A percentile compares a stretch with the other conserved stretches of the same genome.
These are phyloP conservation scores for Leccinum disarticulatum DNA, from an alignment of 768 basidiomycete species.

Conservation along the genomic window DNA sequence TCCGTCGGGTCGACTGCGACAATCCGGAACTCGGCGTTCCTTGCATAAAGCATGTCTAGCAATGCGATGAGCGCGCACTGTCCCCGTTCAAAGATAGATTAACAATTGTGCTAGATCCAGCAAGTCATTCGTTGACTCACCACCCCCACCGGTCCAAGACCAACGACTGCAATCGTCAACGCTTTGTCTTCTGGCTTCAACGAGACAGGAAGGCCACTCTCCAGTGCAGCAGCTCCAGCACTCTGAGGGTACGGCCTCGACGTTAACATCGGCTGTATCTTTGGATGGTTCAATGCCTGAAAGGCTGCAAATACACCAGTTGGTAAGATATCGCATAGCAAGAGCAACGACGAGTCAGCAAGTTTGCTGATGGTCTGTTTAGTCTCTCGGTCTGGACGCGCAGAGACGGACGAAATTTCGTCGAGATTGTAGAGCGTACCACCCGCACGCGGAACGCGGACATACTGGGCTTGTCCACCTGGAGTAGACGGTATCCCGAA, in stretches of 20 bases:
- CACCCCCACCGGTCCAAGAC: constrained; percentile 78
- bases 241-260: constrained; percentile 57
- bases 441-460: constrained; percentile 77
- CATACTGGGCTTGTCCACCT: constrained; percentile 79
- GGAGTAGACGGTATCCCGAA: constrained; percentile 58
- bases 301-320: constrained; percentile 76
- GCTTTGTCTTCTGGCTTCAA: constrained; percentile 47
- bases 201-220: constrained; percentile 13
- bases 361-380: constrained; percentile 43
- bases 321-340: constrained; percentile 77
- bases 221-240: constrained; percentile 10
- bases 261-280: constrained; percentile 58
- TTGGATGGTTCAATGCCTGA: constrained; percentile 73
- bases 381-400: constrained; percentile 23
- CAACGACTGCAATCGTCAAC: constrained; percentile 66
- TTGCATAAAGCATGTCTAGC: constrained; percentile 55
- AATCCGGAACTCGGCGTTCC: constrained; percentile 50
- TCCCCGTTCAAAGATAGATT: not conserved
- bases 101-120: not conserved
- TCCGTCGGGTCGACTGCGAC: constrained; percentile 65
- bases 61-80: constrained; percentile 64
- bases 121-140: constrained; percentile 30
- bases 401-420: constrained; percentile 35
- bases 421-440: constrained; percentile 70
- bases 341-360: constrained; percentile 63